Base-by-base conservation (phyloP, 805 yeast species). In the Pichia deserticola region DNA sequence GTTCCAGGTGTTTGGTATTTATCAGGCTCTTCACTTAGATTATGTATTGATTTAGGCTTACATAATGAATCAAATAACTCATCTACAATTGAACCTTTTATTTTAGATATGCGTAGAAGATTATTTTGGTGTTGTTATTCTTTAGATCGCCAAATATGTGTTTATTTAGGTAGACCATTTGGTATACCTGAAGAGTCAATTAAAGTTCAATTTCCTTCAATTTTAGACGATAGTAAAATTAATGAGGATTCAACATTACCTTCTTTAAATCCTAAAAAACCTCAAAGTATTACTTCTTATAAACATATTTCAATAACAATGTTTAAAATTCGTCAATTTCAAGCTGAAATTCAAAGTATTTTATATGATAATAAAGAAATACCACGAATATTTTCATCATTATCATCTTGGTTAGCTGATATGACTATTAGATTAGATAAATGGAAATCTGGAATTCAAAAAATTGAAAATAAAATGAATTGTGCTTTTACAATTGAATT, bases 1-100 rank as follows among this genome's bases (percentile, higher is more conserved):
- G 78, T 79, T 12, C 96, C 96, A 0, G 93, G 96, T 4, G 88
- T 87, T n/a, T 89, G 97, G 97, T 87, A 87, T 62, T 79, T 86
- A 5, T 68, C 87, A 54, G 96, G 96, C 0, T 78, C 87, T 1
- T 89, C 92, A 0, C 65, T 88, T 45, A 73, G 97, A 52, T 65
- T 87, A 45, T 82, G 92, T 57, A 87, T 89, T 32, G 97, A 89
- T 64, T 65, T 89, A 52, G 96, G 95, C 1, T 70, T 89, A 7
- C 97, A 89, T 64, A 79, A 81, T 36, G 96, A 89, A 58, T 51
- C 60, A n/a, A 47, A 57, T 20, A 42, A 57, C 15, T 42, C 48
- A 33, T n/a, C 63, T 40, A 52, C 66, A 27, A 66, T 67, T 48
- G 81, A 81, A 53, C 77, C 84, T 0, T 81, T 76, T 57, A 69